Evolutionary conservation across 108 stramenopile species (phyloP).

Genomic region (Cyclotella sp.): DNA sequence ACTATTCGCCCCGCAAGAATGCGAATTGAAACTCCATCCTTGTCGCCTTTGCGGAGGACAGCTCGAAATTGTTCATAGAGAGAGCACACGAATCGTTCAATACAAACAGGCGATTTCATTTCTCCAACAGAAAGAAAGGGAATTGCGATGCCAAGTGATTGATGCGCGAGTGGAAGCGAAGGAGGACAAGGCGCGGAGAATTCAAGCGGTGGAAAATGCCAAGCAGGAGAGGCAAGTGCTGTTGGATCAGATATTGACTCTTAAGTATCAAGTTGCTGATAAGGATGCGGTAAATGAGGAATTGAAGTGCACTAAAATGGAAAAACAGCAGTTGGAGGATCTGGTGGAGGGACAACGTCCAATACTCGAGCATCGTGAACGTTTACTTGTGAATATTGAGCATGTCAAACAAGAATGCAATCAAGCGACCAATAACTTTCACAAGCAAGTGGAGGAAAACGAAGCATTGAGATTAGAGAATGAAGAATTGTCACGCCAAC

Average conservation of each 20-base stretch:
- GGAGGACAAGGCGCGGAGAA: constrained; percentile 28
- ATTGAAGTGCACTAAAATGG: constrained; percentile 9
- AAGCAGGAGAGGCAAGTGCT: constrained; percentile 32
- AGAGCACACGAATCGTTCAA: constrained; percentile 46
- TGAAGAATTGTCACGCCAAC: constrained; percentile 9
- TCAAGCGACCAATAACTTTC: constrained; percentile 12
- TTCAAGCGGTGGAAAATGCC: constrained; percentile 13
- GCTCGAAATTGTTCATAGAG: constrained; percentile 53
- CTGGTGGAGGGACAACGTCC: constrained; percentile 32
- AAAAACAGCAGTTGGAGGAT: constrained; percentile 22
- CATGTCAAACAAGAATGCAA: constrained; percentile 13
- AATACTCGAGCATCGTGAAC: constrained; percentile 29
- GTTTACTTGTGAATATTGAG: constrained; percentile 35
- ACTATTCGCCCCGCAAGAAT: constrained; percentile 57
- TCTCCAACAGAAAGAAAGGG: constrained; percentile 31
- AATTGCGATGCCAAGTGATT: constrained; percentile 35
- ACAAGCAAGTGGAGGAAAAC: constrained; percentile 18
- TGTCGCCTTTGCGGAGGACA: constrained; percentile 53
- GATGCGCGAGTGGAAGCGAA: constrained; percentile 35
- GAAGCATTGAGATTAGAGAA: constrained; percentile 12
- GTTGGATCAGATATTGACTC: constrained; percentile 34
- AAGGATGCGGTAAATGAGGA: constrained; percentile 36
- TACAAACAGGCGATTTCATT: constrained; percentile 44
- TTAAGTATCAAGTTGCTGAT: constrained; percentile 40
- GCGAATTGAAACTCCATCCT: constrained; percentile 45